phyloP scores from a whole-genome alignment of 163 green algal species.

The Chloromonas sp. region DNA sequence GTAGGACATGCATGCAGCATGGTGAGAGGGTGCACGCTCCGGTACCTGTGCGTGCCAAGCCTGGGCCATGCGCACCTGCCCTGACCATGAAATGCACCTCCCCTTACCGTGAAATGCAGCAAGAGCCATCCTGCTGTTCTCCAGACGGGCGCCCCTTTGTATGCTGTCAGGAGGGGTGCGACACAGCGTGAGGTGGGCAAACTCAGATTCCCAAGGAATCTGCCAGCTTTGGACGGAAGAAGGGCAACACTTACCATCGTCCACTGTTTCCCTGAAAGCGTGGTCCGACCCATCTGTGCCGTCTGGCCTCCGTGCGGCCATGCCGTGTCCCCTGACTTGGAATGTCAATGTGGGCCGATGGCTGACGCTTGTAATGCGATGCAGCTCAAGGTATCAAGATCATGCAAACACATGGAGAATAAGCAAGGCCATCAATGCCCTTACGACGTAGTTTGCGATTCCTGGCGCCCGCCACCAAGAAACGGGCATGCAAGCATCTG shows the following conservation, averaged over 20 bases:
- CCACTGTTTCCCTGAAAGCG: not conserved
- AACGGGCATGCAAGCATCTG: too few species aligned
- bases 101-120: not conserved
- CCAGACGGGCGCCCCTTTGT: conserved; percentile 3
- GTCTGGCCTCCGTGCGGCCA: not conserved
- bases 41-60: too few species aligned
- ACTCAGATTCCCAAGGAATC: not conserved
- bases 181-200: not conserved
- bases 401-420: not conserved
- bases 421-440: not conserved
- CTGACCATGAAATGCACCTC: too few species aligned
- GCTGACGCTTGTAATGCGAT: not conserved
- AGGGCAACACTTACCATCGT: not conserved
- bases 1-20: too few species aligned
- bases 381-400: not conserved
- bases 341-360: not conserved
- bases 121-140: conserved; percentile 2
- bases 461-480: too few species aligned
- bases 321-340: not conserved
- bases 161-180: not conserved
- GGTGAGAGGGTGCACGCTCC: too few species aligned
- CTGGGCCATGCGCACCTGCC: too few species aligned
- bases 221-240: not conserved
- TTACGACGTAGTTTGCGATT: not conserved
- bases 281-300: not conserved